Evolutionary conservation across 768 basidiomycete genomes (phyloP).

Genomic region (Lactifluus piperatus): DNA sequence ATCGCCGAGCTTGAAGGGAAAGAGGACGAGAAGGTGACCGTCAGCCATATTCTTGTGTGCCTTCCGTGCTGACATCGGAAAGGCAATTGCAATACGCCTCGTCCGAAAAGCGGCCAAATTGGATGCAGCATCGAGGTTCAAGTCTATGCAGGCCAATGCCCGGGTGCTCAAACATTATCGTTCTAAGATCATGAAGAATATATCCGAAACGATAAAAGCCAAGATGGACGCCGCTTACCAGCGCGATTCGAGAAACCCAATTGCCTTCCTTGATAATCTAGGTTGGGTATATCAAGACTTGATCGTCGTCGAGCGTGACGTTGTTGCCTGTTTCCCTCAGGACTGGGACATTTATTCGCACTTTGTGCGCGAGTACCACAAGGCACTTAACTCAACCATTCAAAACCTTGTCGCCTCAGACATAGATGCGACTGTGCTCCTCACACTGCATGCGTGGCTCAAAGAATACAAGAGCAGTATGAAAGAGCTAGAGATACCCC

Average conservation of each 20-base stretch:
- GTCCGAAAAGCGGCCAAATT: constrained; percentile 90
- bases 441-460: constrained; percentile 85
- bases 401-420: constrained; percentile 60
- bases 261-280: constrained; percentile 66
- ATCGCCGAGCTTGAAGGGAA: constrained; percentile 88
- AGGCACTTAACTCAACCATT: constrained; percentile 65
- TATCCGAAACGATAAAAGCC: constrained; percentile 65
- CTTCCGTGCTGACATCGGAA: background rate
- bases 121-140: constrained; percentile 90
- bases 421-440: constrained; percentile 81
- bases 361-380: constrained; percentile 87
- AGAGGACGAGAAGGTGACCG: constrained; percentile 83
- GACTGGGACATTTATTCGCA: constrained; percentile 84
- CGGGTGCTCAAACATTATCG: constrained; percentile 94
- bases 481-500: constrained; percentile 83
- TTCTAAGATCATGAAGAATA: constrained; percentile 74
- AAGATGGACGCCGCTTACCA: constrained; percentile 63
- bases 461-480: constrained; percentile 94
- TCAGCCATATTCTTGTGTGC: constrained; percentile 3
- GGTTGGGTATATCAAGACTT: constrained; percentile 94
- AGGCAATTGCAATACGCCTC: constrained; percentile 91
- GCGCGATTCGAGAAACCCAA: constrained; percentile 52
- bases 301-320: constrained; percentile 83
- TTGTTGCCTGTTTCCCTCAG: constrained; percentile 84
- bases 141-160: constrained; percentile 87